Conservation (phyloP, 192 early-diverging fungal species). For the Geranomyces variabilis region DNA sequence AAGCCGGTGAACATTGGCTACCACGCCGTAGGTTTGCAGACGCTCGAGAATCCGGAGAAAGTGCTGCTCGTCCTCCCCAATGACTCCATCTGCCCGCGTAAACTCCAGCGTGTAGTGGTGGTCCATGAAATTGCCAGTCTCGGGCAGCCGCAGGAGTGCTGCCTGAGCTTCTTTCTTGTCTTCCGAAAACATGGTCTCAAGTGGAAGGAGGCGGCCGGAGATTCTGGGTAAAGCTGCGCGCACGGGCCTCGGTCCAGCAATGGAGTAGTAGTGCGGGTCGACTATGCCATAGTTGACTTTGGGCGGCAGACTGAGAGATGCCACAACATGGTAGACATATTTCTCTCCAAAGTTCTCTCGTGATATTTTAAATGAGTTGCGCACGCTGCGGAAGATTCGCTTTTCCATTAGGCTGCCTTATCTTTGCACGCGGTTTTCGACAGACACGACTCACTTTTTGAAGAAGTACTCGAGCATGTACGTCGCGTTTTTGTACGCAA, state of each 20-base stretch:
- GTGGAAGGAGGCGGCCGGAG: neutral
- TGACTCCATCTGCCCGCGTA: neutral
- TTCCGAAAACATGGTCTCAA: constrained; percentile 7
- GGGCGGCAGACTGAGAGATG: constrained; percentile 27
- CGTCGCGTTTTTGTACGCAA: neutral
- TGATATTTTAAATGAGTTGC: constrained; percentile 16
- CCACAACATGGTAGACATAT: constrained; percentile 10
- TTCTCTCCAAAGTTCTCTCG: neutral
- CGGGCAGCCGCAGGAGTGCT: neutral
- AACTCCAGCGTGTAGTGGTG: constrained; percentile 21
- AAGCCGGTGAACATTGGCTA: neutral
- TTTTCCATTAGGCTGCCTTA: neutral
- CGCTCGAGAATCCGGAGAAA: constrained; percentile 12
- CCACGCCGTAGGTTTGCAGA: constrained; percentile 15
- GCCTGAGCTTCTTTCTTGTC: neutral
- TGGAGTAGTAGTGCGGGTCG: constrained; percentile 3
- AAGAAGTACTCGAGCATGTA: constrained; percentile 29
- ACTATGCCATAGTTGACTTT: neutral
- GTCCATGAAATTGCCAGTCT: constrained; percentile 26
- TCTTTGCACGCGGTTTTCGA: neutral
- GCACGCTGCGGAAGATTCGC: constrained; percentile 5
- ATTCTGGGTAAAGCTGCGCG: constrained; percentile 15
- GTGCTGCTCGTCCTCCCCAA: neutral
- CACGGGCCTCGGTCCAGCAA: neutral
- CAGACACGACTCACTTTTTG: constrained; percentile 28